Percentiles rank a stretch among this genome's conserved stretches.
phyloP scores from a whole-genome alignment of 140 eudicot species.

The Stevia rebaudiana region DNA sequence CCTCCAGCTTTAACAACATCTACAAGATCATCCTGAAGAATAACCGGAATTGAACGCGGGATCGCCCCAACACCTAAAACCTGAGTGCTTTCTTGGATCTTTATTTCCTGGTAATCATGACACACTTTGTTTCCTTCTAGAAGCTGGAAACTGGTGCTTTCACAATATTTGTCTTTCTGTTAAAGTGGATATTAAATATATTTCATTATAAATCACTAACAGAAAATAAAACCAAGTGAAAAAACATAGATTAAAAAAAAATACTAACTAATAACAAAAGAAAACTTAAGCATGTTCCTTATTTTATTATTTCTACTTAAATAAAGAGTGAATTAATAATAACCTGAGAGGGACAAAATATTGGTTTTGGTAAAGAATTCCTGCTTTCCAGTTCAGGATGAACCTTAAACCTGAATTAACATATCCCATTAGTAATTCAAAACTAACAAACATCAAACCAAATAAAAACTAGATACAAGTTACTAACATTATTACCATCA shows the following conservation, averaged over 20 bases:
- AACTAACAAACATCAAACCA: constrained; percentile 1
- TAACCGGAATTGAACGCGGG: constrained; percentile 89
- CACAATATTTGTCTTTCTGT: constrained; percentile 50
- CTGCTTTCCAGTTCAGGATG: constrained; percentile 89
- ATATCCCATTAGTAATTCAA: neutral
- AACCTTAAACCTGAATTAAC: constrained; percentile 57
- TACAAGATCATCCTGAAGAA: constrained; percentile 91
- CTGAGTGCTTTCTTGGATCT: constrained; percentile 94
- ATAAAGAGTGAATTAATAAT: constrained; percentile 11
- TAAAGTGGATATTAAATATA: constrained; percentile 12
- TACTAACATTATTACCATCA: neutral
- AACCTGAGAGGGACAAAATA: constrained; percentile 76
- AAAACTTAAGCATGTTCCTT: neutral
- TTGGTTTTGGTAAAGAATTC: constrained; percentile 60
- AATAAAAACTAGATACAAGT: constrained; percentile 5
- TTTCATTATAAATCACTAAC: neutral
- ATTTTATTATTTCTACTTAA: neutral
- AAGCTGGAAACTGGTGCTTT: constrained; percentile 75
- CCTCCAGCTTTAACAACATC: constrained; percentile 98
- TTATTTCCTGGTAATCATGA: constrained; percentile 95
- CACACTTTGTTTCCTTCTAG: constrained; percentile 60
- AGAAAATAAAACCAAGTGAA: neutral
- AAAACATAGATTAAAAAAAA: neutral
- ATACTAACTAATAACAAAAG: neutral
- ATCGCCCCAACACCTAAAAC: constrained; percentile 90